Evolutionary conservation across 169 alveolate species (phyloP), one percentile per base, ranked within the genome.

Genomic region (Amoebophrya sp.): DNA sequence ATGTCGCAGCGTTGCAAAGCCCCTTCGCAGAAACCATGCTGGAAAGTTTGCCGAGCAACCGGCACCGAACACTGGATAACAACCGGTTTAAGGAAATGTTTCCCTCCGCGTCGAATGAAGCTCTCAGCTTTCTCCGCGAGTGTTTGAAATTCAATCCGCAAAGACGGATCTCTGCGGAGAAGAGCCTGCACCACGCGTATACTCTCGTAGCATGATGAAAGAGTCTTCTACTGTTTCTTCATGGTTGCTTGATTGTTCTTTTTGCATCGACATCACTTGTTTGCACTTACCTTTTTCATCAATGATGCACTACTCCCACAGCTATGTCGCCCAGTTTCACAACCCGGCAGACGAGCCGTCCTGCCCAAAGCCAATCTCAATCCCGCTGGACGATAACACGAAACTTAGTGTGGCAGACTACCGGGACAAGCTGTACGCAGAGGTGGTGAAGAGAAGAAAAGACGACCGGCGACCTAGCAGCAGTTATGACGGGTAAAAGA

Each of bases 261-360:
- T n/a, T n/a, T n/a, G n/a, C n/a, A n/a, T n/a, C n/a, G n/a, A n/a
- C n/a, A n/a, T n/a, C n/a, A n/a, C n/a, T n/a, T n/a, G n/a, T n/a
- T n/a, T n/a, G n/a, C n/a, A n/a, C n/a, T n/a, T n/a, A n/a, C n/a
- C n/a, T n/a, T n/a, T n/a, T n/a, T n/a, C 18, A 47, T 47, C 66
- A 47, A 47, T 47, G 66, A 12, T 47, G 18, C n/a, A n/a, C n/a
- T n/a, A n/a, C 18, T 18, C 66, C 18, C 98, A 97, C 92, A 96
- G 96, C 39, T 97, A 90, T 92, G 96, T 97, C 53, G 92, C 96
- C 7, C 94, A 96, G 83, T 97, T 97, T 93, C 97, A 96, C 88
- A 94, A 94, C 53, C 96, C 96, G 40, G 97, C 94, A 53, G 97
- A 96, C 38, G 98, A 97, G 90, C 97, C 97, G 39, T 93, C 91